A percentile compares a stretch with the other conserved stretches of the same genome.
Evolutionary conservation across 2,329 filamentous ascomycete species (phyloP).

Genomic region (Microdochium bolleyi): DNA sequence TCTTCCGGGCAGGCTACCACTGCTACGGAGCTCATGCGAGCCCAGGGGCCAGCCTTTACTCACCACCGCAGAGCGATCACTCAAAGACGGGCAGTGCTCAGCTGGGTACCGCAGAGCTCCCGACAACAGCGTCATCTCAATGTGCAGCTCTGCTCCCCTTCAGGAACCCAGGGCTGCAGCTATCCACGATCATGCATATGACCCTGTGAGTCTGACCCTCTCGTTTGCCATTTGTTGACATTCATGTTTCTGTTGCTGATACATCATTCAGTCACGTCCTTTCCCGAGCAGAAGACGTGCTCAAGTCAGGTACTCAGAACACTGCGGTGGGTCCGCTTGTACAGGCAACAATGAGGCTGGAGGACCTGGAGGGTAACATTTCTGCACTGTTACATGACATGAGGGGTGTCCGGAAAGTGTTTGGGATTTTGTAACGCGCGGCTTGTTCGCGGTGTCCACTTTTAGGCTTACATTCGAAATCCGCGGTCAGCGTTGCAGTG

Average conservation of each 20-base stretch:
- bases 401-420: neutral
- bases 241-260: neutral
- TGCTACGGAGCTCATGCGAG: neutral
- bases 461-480: too few species aligned
- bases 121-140: neutral
- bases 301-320: neutral
- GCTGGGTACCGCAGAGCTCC: neutral
- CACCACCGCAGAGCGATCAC: neutral
- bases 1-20: neutral
- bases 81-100: neutral
- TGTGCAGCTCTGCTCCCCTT: neutral
- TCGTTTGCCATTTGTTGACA: neutral
- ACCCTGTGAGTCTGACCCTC: neutral
- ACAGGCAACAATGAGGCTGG: neutral
- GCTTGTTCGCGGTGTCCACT: neutral
- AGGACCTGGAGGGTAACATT: neutral
- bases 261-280: neutral
- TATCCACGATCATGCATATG: neutral
- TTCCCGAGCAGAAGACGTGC: neutral
- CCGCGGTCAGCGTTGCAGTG: too few species aligned
- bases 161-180: neutral
- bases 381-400: neutral
- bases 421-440: neutral
- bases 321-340: neutral
- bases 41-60: neutral